These are phyloP conservation scores for Brettanomyces sp. DNA, from an alignment of 805 yeast genomes.

Conservation along the genomic window DNA sequence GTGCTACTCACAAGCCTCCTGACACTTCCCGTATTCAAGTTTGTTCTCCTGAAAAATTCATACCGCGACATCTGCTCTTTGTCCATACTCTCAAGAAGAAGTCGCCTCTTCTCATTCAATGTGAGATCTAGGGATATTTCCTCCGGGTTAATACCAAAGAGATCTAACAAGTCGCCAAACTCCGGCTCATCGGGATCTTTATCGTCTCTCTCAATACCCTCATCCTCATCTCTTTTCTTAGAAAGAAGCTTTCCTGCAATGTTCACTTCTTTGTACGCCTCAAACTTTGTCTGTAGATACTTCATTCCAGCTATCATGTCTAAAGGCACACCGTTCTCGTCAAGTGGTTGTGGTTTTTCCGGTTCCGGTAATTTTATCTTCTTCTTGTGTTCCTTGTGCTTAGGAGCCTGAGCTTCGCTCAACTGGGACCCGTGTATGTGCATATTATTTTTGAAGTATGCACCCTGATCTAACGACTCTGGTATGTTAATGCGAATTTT, in stretches of 20 bases:
- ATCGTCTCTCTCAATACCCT: slow-evolving; percentile 16
- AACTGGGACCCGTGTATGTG: not conserved
- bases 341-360: slow-evolving; percentile 2
- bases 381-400: not conserved
- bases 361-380: not conserved
- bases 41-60: slow-evolving; percentile 77
- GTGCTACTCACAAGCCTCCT: slow-evolving; percentile 73
- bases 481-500: not conserved
- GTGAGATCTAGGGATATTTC: slow-evolving; percentile 25
- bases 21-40: slow-evolving; percentile 62
- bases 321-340: slow-evolving; percentile 11
- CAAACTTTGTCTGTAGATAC: slow-evolving; percentile 16
- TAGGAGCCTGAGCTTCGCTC: too few relatives aligned
- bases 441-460: not conserved
- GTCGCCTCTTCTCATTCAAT: slow-evolving; percentile 48
- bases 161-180: slow-evolving; percentile 21
- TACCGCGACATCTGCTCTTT: slow-evolving; percentile 80
- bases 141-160: slow-evolving; percentile 24
- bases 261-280: slow-evolving; percentile 12
- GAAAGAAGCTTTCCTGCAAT: slow-evolving; percentile 15
- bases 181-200: slow-evolving; percentile 18
- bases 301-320: slow-evolving; percentile 19
- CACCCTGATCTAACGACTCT: not conserved
- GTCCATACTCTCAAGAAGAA: slow-evolving; percentile 65
- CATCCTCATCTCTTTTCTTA: slow-evolving; percentile 21